phyloP scores from a whole-genome alignment of 176 grass and related monocot species.

The Stipa capillata region DNA sequence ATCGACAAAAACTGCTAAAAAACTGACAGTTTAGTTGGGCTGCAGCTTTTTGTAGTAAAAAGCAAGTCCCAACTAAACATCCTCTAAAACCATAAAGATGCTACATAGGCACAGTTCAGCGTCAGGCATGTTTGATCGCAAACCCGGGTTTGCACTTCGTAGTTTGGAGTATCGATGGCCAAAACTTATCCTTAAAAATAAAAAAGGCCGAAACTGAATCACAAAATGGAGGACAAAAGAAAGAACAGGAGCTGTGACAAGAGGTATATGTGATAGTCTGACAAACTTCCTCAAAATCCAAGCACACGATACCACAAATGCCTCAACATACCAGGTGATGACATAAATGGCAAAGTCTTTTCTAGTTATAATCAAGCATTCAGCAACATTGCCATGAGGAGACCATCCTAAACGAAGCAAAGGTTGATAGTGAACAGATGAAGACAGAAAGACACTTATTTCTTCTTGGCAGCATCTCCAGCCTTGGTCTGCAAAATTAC shows the following conservation, averaged over 20 bases:
- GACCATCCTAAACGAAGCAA: neutral
- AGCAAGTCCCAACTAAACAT: no score
- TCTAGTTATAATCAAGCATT: constrained; percentile 23
- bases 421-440: constrained; percentile 1
- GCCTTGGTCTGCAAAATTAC: constrained; percentile 76
- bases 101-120: no score
- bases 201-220: no score
- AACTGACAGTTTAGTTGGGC: no score
- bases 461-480: constrained; percentile 85
- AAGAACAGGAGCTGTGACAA: neutral
- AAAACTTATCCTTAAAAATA: no score
- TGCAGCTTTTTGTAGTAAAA: no score
- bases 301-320: neutral
- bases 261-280: neutral
- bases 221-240: neutral
- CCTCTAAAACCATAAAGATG: no score
- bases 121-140: no score
- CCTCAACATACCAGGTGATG: neutral
- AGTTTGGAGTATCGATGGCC: neutral
- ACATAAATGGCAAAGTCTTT: constrained; percentile 11
- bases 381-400: constrained; percentile 12
- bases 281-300: constrained; percentile 23
- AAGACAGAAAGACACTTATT: constrained; percentile 33
- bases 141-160: no score
- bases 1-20: no score